A percentile compares a stretch with the other conserved stretches of the same genome.
These are phyloP conservation scores for Claviceps pusilla DNA, from an alignment of 2,329 filamentous ascomycete genomes.

Conservation along the genomic window DNA sequence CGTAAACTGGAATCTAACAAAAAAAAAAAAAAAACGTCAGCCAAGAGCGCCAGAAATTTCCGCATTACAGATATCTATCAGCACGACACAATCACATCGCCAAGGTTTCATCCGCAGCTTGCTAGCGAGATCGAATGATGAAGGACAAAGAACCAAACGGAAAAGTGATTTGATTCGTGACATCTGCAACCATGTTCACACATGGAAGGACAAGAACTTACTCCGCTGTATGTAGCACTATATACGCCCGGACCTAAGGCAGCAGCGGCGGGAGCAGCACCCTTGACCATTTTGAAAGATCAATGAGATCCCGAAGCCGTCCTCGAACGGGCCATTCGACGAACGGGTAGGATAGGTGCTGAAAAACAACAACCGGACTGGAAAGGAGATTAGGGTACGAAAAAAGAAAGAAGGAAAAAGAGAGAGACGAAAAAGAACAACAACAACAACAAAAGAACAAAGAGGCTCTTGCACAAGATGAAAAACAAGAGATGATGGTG, in stretches of 20 bases:
- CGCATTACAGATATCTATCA: neutral
- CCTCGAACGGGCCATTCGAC: neutral
- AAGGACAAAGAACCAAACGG: neutral
- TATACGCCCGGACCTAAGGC: conserved; percentile 38
- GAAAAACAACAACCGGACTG: neutral
- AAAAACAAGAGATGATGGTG: neutral
- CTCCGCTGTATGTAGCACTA: conserved; percentile 55
- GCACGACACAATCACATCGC: neutral
- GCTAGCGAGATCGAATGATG: neutral
- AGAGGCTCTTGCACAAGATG: neutral
- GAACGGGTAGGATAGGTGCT: neutral
- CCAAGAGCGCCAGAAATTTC: too few relatives aligned
- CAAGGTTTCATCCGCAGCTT: neutral
- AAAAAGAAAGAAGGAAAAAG: neutral
- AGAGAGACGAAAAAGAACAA: neutral
- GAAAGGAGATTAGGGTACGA: too few relatives aligned
- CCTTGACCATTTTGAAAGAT: conserved; percentile 32
- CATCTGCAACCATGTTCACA: neutral
- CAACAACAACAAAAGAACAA: too few relatives aligned
- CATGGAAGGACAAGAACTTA: conserved; percentile 22
- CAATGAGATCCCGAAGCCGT: conserved; percentile 1
- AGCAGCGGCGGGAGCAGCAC: conserved; percentile 14
- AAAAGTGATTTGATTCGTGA: neutral
- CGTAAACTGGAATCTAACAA: conserved; percentile 76
- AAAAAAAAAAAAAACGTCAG: neutral